phyloP scores from a whole-genome alignment of 768 basidiomycete genomes.

The Russula sp. region DNA sequence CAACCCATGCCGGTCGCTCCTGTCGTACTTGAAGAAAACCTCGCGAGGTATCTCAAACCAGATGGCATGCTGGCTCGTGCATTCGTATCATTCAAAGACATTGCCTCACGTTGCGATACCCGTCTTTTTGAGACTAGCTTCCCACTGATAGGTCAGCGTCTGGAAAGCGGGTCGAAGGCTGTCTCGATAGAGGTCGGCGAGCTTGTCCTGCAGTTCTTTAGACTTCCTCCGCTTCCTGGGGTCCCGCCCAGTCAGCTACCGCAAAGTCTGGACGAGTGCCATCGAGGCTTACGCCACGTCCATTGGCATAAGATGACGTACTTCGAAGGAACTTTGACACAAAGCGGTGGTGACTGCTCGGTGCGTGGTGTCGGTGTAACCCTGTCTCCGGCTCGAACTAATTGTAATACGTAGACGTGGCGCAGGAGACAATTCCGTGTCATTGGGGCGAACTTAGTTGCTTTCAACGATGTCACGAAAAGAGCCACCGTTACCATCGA shows the following conservation, averaged over 20 bases:
- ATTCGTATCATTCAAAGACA: conserved; percentile 85
- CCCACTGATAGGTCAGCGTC: conserved; percentile 74
- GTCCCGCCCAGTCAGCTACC: conserved; percentile 74
- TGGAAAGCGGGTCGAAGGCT: conserved; percentile 54
- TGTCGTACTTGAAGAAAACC: conserved; percentile 60
- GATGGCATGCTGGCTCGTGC: conserved; percentile 88
- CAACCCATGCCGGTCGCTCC: conserved; percentile 36
- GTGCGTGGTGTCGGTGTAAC: conserved; percentile 47
- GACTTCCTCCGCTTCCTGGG: conserved; percentile 86
- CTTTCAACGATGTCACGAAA: conserved; percentile 92
- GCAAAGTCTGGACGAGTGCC: conserved; percentile 89
- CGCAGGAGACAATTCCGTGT: conserved; percentile 79
- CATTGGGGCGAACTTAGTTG: conserved; percentile 81
- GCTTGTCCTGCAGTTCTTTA: conserved; percentile 85
- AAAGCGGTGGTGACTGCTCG: conserved; percentile 88
- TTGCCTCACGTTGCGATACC: conserved; percentile 79
- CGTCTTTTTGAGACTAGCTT: conserved; percentile 79
- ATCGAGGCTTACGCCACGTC: conserved; percentile 81
- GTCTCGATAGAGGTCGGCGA: conserved; percentile 78
- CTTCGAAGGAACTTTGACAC: conserved; percentile 89
- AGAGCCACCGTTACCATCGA: conserved; percentile 88
- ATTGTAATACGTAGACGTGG: conserved; percentile 55
- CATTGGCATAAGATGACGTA: conserved; percentile 95
- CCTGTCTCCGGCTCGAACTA: conserved; percentile 8
- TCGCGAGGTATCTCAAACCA: conserved; percentile 77